phyloP scores from a whole-genome alignment of 768 basidiomycete genomes.

The Coprinopsis cinerea region DNA sequence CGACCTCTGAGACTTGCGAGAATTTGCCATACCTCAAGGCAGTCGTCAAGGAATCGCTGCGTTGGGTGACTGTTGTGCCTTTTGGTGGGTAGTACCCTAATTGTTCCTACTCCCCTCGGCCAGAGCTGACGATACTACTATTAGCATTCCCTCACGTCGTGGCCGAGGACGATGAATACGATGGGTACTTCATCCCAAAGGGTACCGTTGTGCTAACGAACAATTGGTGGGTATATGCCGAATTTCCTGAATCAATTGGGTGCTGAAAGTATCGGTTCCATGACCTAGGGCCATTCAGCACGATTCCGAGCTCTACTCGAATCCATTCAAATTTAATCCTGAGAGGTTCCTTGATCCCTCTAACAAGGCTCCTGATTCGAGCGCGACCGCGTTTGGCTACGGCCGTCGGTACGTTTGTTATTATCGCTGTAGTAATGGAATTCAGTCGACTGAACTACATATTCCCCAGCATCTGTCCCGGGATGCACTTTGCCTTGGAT shows the following conservation, averaged over 20 bases:
- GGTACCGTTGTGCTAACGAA: conserved; percentile 30
- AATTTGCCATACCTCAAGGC: conserved; percentile 14
- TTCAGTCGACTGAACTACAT: too few species aligned
- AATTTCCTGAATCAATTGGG: background rate
- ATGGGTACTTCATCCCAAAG: conserved; percentile 30
- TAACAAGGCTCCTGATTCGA: conserved; percentile 20
- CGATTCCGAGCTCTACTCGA: conserved; percentile 3
- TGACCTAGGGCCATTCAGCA: conserved; percentile 6
- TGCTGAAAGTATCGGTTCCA: too few species aligned
- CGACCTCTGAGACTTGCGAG: conserved; percentile 17
- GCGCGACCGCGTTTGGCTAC: conserved; percentile 24
- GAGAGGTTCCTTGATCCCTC: conserved; percentile 9
- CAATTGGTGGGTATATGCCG: conserved; percentile 21
- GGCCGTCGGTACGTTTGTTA: conserved; percentile 19
- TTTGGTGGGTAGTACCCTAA: too few species aligned
- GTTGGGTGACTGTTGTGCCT: too few species aligned
- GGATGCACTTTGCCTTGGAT: conserved; percentile 1
- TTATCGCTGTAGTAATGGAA: too few species aligned
- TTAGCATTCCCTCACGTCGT: conserved; percentile 27
- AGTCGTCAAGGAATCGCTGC: conserved; percentile 23
- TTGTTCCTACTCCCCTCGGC: too few species aligned
- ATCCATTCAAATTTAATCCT: conserved; percentile 5
- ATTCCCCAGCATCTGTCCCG: conserved; percentile 5
- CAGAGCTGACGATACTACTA: too few species aligned
- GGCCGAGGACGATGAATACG: conserved; percentile 33